Conservation (phyloP, 192 early-diverging fungal genomes). For the Backusella parvicylindrica region DNA sequence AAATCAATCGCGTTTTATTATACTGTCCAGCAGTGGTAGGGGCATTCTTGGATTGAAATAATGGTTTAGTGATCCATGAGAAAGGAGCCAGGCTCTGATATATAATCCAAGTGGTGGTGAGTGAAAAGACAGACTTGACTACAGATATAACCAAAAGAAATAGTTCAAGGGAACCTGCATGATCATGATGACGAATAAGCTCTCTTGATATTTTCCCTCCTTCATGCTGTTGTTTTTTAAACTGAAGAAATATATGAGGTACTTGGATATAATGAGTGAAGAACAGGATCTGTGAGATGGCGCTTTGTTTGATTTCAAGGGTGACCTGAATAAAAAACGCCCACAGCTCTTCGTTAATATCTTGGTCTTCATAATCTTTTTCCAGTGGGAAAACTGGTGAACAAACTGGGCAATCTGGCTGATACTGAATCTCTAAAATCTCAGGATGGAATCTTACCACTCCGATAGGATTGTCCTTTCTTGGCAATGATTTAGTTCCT, state of each 20-base stretch:
- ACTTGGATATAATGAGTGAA: neutral
- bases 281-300: neutral
- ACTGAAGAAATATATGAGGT: neutral
- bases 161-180: neutral
- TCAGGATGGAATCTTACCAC: conserved; percentile 22
- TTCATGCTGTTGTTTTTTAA: neutral
- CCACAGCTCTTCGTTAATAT: neutral
- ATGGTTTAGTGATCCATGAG: neutral
- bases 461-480: conserved; percentile 3
- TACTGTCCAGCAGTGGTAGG: neutral
- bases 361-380: conserved; percentile 1
- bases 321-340: neutral
- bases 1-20: neutral
- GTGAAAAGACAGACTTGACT: neutral
- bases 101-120: conserved; percentile 11
- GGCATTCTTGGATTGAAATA: neutral
- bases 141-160: neutral
- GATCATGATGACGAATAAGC: neutral
- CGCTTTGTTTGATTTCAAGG: neutral
- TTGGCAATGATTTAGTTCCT: neutral
- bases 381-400: neutral
- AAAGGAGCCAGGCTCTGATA: conserved; percentile 11
- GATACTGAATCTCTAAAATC: conserved; percentile 19
- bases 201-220: neutral
- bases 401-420: conserved; percentile 21